phyloP scores from a whole-genome alignment of 2,329 filamentous ascomycete genomes.

The Pseudogymnoascus sp. region DNA sequence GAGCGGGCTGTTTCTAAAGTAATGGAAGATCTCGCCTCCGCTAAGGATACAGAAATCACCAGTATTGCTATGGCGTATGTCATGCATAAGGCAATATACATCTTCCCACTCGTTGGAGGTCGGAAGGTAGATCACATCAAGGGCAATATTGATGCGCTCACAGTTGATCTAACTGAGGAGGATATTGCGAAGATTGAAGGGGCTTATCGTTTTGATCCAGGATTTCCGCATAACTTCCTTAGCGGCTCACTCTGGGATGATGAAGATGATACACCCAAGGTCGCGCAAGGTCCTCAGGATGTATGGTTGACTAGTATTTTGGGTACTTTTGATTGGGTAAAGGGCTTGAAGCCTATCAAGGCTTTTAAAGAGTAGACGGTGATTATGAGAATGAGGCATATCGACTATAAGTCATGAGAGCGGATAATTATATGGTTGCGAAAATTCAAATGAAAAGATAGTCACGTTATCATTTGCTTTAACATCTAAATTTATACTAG shows the following conservation, averaged over 20 bases:
- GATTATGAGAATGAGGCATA: no score
- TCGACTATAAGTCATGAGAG: no score
- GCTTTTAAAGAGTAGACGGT: background rate
- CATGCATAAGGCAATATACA: slow-evolving; percentile 45
- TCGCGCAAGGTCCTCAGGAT: slow-evolving; percentile 5
- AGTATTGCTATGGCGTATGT: slow-evolving; percentile 49
- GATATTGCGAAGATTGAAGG: slow-evolving; percentile 46
- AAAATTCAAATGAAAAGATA: no score
- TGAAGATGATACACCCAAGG: background rate
- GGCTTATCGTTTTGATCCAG: slow-evolving; percentile 28
- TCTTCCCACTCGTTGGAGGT: slow-evolving; percentile 50
- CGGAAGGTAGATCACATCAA: slow-evolving; percentile 49
- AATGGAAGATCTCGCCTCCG: slow-evolving; percentile 47
- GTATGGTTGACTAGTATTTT: slow-evolving; percentile 10
- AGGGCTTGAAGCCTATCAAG: slow-evolving; percentile 7
- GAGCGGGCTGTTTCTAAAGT: slow-evolving; percentile 40
- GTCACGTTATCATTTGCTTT: no score
- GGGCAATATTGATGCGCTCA: slow-evolving; percentile 45
- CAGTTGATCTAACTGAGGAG: slow-evolving; percentile 39
- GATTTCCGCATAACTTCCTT: slow-evolving; percentile 14
- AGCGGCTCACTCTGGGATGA: slow-evolving; percentile 7
- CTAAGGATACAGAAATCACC: slow-evolving; percentile 43
- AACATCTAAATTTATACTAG: no score
- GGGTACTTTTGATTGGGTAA: slow-evolving; percentile 12
- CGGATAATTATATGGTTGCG: no score